phyloP scores from a whole-genome alignment of 805 yeast genomes.

The Zygotorulaspora sp. region DNA sequence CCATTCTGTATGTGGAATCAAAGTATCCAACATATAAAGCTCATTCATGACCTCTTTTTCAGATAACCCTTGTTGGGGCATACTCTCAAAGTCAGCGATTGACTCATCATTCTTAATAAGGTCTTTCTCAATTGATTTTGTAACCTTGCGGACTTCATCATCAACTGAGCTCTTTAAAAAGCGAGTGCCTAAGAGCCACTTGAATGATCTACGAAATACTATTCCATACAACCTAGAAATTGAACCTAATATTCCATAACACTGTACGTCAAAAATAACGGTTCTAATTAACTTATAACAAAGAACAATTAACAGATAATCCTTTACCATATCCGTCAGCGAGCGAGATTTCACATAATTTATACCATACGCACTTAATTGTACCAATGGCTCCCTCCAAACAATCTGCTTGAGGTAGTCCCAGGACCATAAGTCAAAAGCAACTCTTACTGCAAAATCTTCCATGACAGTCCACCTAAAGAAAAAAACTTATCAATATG shows the following conservation, averaged over 20 bases:
- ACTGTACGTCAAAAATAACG: conserved; percentile 24
- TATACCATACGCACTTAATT: not conserved
- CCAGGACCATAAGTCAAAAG: not conserved
- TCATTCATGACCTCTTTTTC: conserved; percentile 45
- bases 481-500: no score
- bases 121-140: conserved; percentile 48
- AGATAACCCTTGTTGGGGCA: conserved; percentile 61
- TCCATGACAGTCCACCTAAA: not conserved
- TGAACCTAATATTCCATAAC: conserved; percentile 41
- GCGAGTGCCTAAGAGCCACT: conserved; percentile 44
- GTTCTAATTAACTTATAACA: conserved; percentile 9
- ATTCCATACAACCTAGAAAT: conserved; percentile 15
- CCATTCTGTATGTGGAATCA: conserved; percentile 72
- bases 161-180: conserved; percentile 53
- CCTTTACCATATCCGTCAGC: conserved; percentile 20
- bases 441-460: not conserved
- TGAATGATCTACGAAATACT: conserved; percentile 29
- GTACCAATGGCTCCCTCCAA: not conserved
- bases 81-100: conserved; percentile 40
- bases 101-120: conserved; percentile 52
- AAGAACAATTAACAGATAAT: conserved; percentile 22
- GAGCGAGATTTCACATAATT: conserved; percentile 8
- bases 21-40: conserved; percentile 44
- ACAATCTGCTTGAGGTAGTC: not conserved
- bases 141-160: conserved; percentile 49